Evolutionary conservation across 208 protist genomes (phyloP).

Genomic region (Crithidia expoeki): DNA sequence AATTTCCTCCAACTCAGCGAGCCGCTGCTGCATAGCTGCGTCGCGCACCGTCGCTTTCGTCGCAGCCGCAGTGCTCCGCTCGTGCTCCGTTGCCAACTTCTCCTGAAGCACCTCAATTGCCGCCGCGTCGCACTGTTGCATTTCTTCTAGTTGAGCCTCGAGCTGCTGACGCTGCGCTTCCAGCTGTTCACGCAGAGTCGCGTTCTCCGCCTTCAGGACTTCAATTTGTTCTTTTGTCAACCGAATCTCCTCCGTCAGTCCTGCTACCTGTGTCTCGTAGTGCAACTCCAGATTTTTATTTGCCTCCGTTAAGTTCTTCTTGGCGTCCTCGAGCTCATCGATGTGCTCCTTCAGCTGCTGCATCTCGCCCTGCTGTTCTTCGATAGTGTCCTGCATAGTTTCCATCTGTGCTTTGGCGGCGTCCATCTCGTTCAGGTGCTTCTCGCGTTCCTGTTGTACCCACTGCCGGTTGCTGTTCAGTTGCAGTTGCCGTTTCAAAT

Average conservation of each 20-base stretch:
- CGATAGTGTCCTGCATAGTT: slow-evolving; percentile 19
- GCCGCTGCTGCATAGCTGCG: slow-evolving; percentile 12
- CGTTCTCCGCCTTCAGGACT: slow-evolving; percentile 10
- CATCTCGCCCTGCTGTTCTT: slow-evolving; percentile 6
- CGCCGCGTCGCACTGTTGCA: slow-evolving; percentile 1
- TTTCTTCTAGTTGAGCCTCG: background rate
- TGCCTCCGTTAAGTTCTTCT: background rate
- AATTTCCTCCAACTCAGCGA: slow-evolving; percentile 4
- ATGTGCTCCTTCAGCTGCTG: slow-evolving; percentile 20
- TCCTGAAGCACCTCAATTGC: slow-evolving; percentile 1
- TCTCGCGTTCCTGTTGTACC: slow-evolving; percentile 49
- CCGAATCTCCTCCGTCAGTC: slow-evolving; percentile 6
- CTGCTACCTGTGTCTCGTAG: slow-evolving; percentile 16
- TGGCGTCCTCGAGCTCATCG: background rate
- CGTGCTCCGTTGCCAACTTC: background rate
- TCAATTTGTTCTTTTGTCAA: slow-evolving; percentile 2
- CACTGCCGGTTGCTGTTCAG: slow-evolving; percentile 39
- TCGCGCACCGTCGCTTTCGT: slow-evolving; percentile 14
- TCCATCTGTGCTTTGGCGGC: slow-evolving; percentile 23
- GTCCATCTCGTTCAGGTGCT: slow-evolving; percentile 41
- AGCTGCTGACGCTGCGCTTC: background rate
- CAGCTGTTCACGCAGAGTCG: background rate
- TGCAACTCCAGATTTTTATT: slow-evolving; percentile 12
- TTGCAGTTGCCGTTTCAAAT: slow-evolving; percentile 42
- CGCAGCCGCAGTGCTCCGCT: background rate